Evolutionary conservation across 768 basidiomycete species (phyloP), one percentile per base, ranked within the genome.

Genomic region (Lactarius tabidus): DNA sequence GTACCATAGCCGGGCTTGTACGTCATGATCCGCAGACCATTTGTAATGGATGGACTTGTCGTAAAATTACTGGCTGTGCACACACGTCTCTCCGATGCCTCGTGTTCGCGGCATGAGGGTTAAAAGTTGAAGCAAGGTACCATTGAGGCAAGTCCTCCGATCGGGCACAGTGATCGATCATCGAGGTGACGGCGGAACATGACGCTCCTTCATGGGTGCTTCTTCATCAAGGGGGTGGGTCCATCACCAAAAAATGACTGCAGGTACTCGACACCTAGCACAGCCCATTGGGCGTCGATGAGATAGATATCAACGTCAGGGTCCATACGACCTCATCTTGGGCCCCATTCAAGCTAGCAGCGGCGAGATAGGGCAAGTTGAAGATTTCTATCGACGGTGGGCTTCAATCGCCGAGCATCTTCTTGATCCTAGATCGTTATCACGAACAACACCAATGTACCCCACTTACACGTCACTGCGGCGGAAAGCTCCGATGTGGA

Each of bases 391-490:
- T 61, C 77, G 79, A n/a, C 41, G 79, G 78, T 14, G 79, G 78
- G 58, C 79, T 81, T 15, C 78, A 78, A 48, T 84, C 82, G 8
- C 83, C 84, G n/a, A 85, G 71, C 0, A 80, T 36, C 36, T 36
- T 73, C 35, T 80, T 81, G 33, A 33, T 33, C 33, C 69, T 80
- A 83, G 69, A 85, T 73, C 71, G 76, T 81, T 52, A 82, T 82
- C 80, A 82, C 78, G 60, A 85, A 70, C 18, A 82, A 75, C 48
- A 84, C 80, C 70, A 82, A 81, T 20, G 80, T 70, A n/a, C 33
- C 69, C 75, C 74, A 36, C 67, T 64, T 18, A 76, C 76, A 45
- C 77, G 77, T 57, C 82, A 82, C 81, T 84, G 69, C 36, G 59
- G 58, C 35, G 35, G 58, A 15, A 20, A 31, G n/a, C 28, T 43